Conservation (phyloP, 2,329 filamentous ascomycete species). For the Microsporum ferrugineum region DNA sequence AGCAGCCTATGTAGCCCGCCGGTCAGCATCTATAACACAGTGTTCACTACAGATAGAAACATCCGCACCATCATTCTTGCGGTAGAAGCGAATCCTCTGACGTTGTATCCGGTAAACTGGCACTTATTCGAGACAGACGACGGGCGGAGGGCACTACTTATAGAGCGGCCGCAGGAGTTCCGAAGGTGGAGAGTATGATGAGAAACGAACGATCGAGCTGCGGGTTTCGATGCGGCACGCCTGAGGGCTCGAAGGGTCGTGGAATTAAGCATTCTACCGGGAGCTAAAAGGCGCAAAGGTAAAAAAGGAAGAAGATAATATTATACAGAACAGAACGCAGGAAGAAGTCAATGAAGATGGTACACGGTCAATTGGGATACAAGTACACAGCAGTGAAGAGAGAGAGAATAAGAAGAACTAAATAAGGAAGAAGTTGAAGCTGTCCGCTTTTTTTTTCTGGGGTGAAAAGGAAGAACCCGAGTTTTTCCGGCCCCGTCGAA, state of each 20-base stretch:
- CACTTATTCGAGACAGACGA: background rate
- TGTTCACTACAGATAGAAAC: background rate
- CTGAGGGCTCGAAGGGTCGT: background rate
- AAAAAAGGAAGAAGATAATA: background rate
- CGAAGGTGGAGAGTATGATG: background rate
- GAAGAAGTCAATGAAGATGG: background rate
- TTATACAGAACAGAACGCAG: conserved; percentile 3
- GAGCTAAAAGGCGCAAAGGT: background rate
- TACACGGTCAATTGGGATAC: background rate
- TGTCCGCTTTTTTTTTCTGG: background rate
- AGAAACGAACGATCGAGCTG: conserved; percentile 3
- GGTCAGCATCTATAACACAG: background rate
- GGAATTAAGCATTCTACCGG: conserved; percentile 7
- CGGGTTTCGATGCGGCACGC: background rate
- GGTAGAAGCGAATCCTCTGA: conserved; percentile 3
- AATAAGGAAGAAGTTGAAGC: background rate
- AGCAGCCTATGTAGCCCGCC: conserved; percentile 9
- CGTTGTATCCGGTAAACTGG: background rate
- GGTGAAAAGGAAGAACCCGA: background rate
- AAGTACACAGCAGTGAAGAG: conserved; percentile 1
- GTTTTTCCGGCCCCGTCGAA: conserved; percentile 1
- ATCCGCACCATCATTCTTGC: background rate
- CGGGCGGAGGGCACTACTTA: conserved; percentile 2
- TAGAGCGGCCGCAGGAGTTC: background rate
- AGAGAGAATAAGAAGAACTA: background rate